Percentiles rank a stretch among this genome's conserved stretches.
Conservation (phyloP, 2,329 filamentous ascomycete species). For the Penicillium sp. region DNA sequence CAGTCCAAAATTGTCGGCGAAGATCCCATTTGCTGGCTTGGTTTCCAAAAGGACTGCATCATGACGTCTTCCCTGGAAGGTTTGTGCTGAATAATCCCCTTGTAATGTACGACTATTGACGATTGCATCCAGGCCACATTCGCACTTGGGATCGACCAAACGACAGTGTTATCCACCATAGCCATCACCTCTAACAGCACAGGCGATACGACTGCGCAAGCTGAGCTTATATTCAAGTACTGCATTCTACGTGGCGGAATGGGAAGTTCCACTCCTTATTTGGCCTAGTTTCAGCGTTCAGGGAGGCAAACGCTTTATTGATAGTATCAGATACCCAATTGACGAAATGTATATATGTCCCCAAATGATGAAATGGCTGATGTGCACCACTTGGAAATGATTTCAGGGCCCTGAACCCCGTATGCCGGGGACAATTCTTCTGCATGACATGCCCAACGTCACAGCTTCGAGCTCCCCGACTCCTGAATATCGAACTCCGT, state of each 20-base stretch:
- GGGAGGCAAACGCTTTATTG: not conserved
- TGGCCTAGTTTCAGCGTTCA: no score
- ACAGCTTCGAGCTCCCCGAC: slow-evolving; percentile 27
- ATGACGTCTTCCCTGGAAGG: slow-evolving; percentile 89
- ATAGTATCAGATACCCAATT: not conserved
- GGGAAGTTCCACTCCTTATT: no score
- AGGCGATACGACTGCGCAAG: no score
- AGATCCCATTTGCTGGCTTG: slow-evolving; percentile 83
- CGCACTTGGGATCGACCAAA: slow-evolving; percentile 69
- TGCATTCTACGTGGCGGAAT: no score
- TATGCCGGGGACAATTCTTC: no score
- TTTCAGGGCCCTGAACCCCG: no score
- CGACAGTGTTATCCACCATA: slow-evolving; percentile 36
- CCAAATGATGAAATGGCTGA: no score
- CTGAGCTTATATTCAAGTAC: no score
- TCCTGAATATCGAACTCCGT: slow-evolving; percentile 48
- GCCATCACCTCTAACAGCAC: slow-evolving; percentile 10
- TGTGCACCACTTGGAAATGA: no score
- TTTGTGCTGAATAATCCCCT: slow-evolving; percentile 46
- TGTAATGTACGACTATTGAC: no score
- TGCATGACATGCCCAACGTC: no score
- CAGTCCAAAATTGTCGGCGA: slow-evolving; percentile 80
- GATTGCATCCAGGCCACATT: slow-evolving; percentile 69
- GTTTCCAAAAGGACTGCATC: slow-evolving; percentile 91
- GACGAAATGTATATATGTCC: not conserved